Percentiles rank a stretch among this genome's conserved stretches.
These are phyloP conservation scores for Sugiyamaella smithiae DNA, from an alignment of 805 yeast genomes.

Conservation along the genomic window DNA sequence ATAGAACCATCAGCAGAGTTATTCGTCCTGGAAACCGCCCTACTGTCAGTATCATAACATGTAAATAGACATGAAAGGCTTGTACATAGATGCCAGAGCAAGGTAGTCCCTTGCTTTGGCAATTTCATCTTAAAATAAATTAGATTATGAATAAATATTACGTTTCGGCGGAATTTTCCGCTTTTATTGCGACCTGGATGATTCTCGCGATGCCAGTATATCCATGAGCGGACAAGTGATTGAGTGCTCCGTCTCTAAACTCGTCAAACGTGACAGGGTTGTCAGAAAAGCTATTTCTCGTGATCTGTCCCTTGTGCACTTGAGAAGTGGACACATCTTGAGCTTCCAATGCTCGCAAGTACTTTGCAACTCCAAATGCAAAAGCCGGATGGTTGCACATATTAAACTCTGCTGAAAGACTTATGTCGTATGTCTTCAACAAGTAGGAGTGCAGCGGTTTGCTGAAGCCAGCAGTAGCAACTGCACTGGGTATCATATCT, in stretches of 20 bases:
- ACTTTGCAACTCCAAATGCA: neutral
- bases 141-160: too few relatives aligned
- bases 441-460: too few relatives aligned
- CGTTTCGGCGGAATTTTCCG: neutral
- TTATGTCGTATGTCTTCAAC: too few relatives aligned
- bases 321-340: neutral
- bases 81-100: too few relatives aligned
- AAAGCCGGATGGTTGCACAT: neutral
- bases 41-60: slow-evolving; percentile 22
- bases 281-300: neutral
- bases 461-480: neutral
- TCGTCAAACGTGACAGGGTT: slow-evolving; percentile 11
- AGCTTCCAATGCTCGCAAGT: neutral
- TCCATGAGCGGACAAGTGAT: slow-evolving; percentile 6
- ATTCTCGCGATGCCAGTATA: slow-evolving; percentile 5
- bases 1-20: slow-evolving; percentile 47
- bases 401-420: neutral
- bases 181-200: neutral
- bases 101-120: neutral
- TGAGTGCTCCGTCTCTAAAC: slow-evolving; percentile 7
- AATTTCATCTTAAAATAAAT: too few relatives aligned
- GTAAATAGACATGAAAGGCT: neutral
- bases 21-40: slow-evolving; percentile 39
- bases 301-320: slow-evolving; percentile 3
- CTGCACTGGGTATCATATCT: neutral